phyloP scores from a whole-genome alignment of 2,329 filamentous ascomycete species.

The Onygenales sp. region DNA sequence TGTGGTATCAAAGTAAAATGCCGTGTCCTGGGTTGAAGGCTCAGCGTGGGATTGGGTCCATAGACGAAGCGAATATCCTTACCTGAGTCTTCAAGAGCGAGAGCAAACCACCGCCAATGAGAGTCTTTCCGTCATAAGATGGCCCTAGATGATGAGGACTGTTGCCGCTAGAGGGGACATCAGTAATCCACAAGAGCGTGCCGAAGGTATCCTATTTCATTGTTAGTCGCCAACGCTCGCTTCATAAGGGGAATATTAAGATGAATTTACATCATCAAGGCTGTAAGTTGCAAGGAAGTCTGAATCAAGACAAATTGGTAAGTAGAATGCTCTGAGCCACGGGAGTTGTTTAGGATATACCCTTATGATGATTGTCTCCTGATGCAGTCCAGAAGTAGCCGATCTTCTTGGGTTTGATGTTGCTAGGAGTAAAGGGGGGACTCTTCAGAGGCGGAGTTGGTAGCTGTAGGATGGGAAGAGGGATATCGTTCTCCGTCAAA shows the following conservation, averaged over 20 bases:
- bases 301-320: constrained; percentile 1
- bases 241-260: not conserved
- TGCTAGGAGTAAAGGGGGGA: constrained; percentile 42
- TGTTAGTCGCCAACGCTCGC: constrained; percentile 3
- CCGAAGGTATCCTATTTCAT: constrained; percentile 46
- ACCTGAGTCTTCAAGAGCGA: constrained; percentile 48
- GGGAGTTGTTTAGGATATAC: constrained; percentile 7
- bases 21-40: constrained; percentile 41
- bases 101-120: constrained; percentile 49
- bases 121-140: constrained; percentile 47
- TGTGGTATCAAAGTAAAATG: constrained; percentile 52
- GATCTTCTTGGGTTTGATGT: constrained; percentile 56
- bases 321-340: not conserved
- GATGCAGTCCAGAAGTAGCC: constrained; percentile 56
- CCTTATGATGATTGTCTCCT: constrained; percentile 50
- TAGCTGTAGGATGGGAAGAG: constrained; percentile 49
- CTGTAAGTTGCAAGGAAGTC: constrained; percentile 51
- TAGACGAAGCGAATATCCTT: constrained; percentile 2
- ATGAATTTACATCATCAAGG: constrained; percentile 44
- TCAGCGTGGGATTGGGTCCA: not conserved
- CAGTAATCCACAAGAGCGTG: constrained; percentile 48
- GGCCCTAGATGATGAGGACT: constrained; percentile 50
- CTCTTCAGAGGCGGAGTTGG: constrained; percentile 51
- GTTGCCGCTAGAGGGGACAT: constrained; percentile 51
- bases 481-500: constrained; percentile 41